phyloP scores from a whole-genome alignment of 345 rosid species.

The Physaria fendleri region DNA sequence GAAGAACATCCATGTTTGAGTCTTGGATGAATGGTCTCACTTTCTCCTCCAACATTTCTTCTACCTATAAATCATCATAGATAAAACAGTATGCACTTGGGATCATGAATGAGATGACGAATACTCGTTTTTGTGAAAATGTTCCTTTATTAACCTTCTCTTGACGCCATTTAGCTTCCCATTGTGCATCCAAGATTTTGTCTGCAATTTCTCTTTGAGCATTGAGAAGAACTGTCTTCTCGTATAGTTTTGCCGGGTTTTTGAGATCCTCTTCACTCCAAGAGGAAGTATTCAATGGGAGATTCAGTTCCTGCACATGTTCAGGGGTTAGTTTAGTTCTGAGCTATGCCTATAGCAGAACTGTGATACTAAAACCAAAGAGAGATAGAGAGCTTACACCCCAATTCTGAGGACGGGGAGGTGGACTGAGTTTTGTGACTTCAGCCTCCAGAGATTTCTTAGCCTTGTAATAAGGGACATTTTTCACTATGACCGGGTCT shows the following conservation, averaged over 20 bases:
- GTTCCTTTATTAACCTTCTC: conserved; percentile 51
- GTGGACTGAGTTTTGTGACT: conserved; percentile 66
- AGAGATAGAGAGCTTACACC: conserved; percentile 50
- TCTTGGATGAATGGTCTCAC: conserved; percentile 63
- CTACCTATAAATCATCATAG: conserved; percentile 42
- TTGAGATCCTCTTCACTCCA: conserved; percentile 92
- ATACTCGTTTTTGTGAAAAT: neutral
- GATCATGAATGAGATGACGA: neutral
- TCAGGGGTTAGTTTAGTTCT: conserved; percentile 24
- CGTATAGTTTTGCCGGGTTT: conserved; percentile 66
- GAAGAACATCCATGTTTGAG: conserved; percentile 40
- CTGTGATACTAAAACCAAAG: neutral
- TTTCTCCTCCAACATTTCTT: conserved; percentile 79
- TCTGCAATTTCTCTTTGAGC: conserved; percentile 92
- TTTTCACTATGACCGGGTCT: conserved; percentile 73
- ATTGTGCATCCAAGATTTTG: conserved; percentile 73
- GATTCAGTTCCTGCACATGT: conserved; percentile 60
- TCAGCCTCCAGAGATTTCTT: conserved; percentile 74
- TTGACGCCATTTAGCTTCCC: conserved; percentile 91
- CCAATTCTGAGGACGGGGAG: conserved; percentile 85
- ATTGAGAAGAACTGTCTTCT: conserved; percentile 89
- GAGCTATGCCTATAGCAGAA: neutral
- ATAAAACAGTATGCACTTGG: neutral
- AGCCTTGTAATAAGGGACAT: conserved; percentile 77
- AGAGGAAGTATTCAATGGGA: conserved; percentile 70